Evolutionary conservation across 495 filamentous ascomycete species (phyloP), one percentile per base, ranked within the genome.

Genomic region (Cryomyces antarcticus): DNA sequence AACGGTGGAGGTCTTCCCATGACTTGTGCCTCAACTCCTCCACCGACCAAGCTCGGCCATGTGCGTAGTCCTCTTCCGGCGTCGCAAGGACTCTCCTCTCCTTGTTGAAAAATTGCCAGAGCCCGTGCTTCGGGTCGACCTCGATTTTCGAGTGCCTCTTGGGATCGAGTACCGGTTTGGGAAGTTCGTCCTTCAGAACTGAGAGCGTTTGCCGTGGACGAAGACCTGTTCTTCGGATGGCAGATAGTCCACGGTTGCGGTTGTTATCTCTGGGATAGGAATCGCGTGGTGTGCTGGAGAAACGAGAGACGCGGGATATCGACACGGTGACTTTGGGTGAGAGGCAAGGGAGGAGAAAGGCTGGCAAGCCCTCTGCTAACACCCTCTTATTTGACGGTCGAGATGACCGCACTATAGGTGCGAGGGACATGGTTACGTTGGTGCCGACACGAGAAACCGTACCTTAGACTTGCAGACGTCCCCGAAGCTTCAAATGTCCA

Each of bases 91-190:
- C 59, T 49, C 70, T 70, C 39, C 67, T 69, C 41, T 76, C 67
- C 39, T 65, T 61, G 46, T 74, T 71, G 61, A 99, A 96, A 62
- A 99, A 99, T 0, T 69, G 77, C 79, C 80, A 95, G n/a, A 99
- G 77, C 31, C 83, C 86, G 61, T 99, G 89, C 44, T 89, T 60
- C 5, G 69, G 66, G 54, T 79, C 79, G 11, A 73, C 68, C 44
- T 68, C 52, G 33, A 77, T 46, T 44, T 70, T 61, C 6, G 63
- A 65, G 52, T 59, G 69, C 42, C 61, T 62, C 49, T 43, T 49
- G 38, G 49, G 62, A 54, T 70, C 65, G 9, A 67, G 57, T 7
- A 80, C 75, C 7, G 89, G 89, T 53, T 72, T 61, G 9, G 89
- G 89, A 44, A 93, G 62, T 37, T 73, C 66, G 46, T 77, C 69